Evolutionary conservation across 371 early-diverging fungal genomes (phyloP).

Genomic region (Apophysomyces variabilis): DNA sequence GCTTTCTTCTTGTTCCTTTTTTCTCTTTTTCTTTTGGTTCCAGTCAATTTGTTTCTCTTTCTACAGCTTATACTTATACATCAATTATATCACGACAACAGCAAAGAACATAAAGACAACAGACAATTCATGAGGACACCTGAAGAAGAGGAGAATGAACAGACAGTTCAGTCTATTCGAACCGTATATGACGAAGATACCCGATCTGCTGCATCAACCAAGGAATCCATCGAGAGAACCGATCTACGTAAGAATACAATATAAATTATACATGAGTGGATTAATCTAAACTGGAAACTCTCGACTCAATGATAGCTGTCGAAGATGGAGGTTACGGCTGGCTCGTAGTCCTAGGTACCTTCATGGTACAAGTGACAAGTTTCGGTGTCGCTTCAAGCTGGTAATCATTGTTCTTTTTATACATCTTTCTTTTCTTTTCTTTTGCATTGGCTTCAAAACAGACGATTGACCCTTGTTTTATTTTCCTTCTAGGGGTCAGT

Average conservation of each 20-base stretch:
- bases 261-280: not conserved
- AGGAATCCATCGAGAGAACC: not conserved
- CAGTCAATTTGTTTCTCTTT: no score
- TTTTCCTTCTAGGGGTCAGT: conserved; percentile 4
- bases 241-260: not conserved
- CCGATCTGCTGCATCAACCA: not conserved
- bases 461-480: not conserved
- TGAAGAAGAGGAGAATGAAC: not conserved
- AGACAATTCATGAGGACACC: not conserved
- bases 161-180: conserved; percentile 7
- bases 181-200: not conserved
- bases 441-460: not conserved
- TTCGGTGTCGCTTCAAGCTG: conserved; percentile 46
- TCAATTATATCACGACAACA: no score
- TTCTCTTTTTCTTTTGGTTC: not conserved
- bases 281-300: not conserved
- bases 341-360: conserved; percentile 55
- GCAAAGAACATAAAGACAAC: not conserved
- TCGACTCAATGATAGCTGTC: not conserved
- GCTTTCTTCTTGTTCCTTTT: conserved; percentile 7
- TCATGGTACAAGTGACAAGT: conserved; percentile 55
- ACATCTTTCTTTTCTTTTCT: not conserved
- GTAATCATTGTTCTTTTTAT: conserved; percentile 7
- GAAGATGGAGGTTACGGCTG: conserved; percentile 59
- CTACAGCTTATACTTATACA: no score